phyloP scores from a whole-genome alignment of 2,329 filamentous ascomycete species.

The Penicillium sp. region DNA sequence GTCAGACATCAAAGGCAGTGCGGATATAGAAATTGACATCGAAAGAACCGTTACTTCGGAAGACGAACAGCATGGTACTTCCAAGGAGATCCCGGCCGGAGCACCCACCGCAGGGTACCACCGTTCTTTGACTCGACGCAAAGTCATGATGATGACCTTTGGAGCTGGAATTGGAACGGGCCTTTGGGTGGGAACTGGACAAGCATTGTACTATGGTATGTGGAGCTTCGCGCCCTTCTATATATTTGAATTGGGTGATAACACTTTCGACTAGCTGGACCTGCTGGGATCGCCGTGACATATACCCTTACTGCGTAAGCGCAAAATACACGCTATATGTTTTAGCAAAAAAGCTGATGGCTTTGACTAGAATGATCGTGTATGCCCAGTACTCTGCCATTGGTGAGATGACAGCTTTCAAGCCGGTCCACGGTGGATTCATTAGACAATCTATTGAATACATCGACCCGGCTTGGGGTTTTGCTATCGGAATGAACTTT shows the following conservation, averaged over 20 bases:
- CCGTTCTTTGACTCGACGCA: slow-evolving; percentile 30
- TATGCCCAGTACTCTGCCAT: slow-evolving; percentile 35
- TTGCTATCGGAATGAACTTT: slow-evolving; percentile 36
- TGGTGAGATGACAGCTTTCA: slow-evolving; percentile 33
- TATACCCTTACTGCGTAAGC: slow-evolving; percentile 33
- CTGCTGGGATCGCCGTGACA: slow-evolving; percentile 32
- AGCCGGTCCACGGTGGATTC: slow-evolving; percentile 35
- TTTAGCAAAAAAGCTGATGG: neutral
- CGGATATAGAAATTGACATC: slow-evolving; percentile 6
- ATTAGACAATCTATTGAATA: slow-evolving; percentile 34
- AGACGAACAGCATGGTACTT: slow-evolving; percentile 10
- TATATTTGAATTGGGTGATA: neutral
- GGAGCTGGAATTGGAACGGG: slow-evolving; percentile 38
- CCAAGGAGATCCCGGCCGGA: slow-evolving; percentile 6
- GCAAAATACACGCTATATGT: neutral
- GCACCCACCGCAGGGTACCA: slow-evolving; percentile 29
- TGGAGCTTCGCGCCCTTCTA: neutral
- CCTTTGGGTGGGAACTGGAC: slow-evolving; percentile 38
- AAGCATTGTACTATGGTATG: slow-evolving; percentile 32
- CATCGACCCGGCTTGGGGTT: slow-evolving; percentile 34
- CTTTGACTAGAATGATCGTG: slow-evolving; percentile 26
- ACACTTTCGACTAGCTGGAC: slow-evolving; percentile 24
- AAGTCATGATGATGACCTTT: slow-evolving; percentile 42
- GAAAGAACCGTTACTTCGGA: slow-evolving; percentile 12
- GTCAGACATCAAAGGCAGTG: slow-evolving; percentile 1